phyloP scores from a whole-genome alignment of 345 rosid species.

The Populus tremula region DNA sequence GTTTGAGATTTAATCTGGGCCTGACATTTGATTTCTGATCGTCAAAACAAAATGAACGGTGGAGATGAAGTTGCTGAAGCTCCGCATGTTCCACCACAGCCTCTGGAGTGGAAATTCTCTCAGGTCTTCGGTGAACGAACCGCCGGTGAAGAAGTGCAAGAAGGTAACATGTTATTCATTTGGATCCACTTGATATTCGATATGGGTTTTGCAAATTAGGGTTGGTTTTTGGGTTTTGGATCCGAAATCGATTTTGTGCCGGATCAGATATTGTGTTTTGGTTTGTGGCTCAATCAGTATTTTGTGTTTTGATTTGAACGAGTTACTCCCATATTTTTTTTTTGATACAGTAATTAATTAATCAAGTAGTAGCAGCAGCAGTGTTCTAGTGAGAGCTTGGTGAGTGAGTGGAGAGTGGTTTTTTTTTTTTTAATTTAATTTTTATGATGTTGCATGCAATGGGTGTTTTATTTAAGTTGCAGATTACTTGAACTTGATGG shows the following conservation, averaged over 20 bases:
- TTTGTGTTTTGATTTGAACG: conserved; percentile 14
- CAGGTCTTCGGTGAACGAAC: conserved; percentile 97
- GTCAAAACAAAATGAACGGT: conserved; percentile 47
- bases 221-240: conserved; percentile 49
- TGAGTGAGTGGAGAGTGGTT: conserved; percentile 10
- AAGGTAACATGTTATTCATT: conserved; percentile 20
- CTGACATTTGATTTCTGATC: conserved; percentile 18
- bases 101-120: conserved; percentile 93
- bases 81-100: conserved; percentile 51
- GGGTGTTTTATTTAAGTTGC: background rate
- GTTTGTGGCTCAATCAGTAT: conserved; percentile 33
- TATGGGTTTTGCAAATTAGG: conserved; percentile 18
- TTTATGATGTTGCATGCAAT: conserved; percentile 8
- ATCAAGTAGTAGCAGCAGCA: background rate
- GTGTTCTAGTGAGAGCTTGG: conserved; percentile 23
- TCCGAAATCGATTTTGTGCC: conserved; percentile 49
- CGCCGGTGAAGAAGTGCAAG: conserved; percentile 96
- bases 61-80: conserved; percentile 49
- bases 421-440: background rate
- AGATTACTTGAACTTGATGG: conserved; percentile 3
- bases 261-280: conserved; percentile 18
- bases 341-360: background rate
- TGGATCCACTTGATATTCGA: conserved; percentile 44
- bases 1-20: conserved; percentile 17
- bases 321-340: background rate